A percentile compares a stretch with the other conserved stretches of the same genome.
Conservation (phyloP, 805 yeast genomes). For the Candida boleticola region DNA sequence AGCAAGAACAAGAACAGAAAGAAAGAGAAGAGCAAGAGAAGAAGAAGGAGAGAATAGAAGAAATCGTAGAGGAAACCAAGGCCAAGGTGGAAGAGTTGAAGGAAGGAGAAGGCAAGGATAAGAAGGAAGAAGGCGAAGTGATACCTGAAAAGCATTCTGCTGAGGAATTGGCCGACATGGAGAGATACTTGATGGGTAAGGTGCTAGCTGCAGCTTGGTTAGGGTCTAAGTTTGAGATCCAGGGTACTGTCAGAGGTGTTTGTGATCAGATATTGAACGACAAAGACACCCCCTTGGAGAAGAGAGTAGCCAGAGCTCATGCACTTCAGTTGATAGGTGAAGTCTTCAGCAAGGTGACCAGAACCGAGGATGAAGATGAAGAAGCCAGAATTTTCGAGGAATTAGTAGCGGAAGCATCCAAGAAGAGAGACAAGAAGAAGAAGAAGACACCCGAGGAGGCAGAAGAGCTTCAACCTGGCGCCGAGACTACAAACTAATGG, state of each 20-base stretch:
- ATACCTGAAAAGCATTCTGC: constrained; percentile 44
- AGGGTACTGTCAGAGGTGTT: constrained; percentile 66
- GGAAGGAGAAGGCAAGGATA: constrained; percentile 12
- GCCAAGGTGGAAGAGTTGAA: constrained; percentile 18
- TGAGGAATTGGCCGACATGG: constrained; percentile 68
- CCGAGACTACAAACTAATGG: no score
- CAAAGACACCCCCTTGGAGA: constrained; percentile 44
- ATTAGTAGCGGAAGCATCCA: constrained; percentile 50
- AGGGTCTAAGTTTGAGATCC: constrained; percentile 76
- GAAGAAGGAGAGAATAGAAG: constrained; percentile 8
- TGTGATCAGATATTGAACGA: constrained; percentile 67
- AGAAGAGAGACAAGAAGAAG: constrained; percentile 39
- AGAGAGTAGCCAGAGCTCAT: constrained; percentile 59
- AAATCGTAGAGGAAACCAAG: constrained; percentile 12
- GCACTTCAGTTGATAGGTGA: constrained; percentile 59
- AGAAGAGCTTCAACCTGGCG: no score
- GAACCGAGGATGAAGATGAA: constrained; percentile 69
- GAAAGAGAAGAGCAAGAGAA: constrained; percentile 11
- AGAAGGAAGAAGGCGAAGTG: constrained; percentile 11
- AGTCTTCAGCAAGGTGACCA: constrained; percentile 54
- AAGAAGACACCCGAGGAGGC: constrained; percentile 7
- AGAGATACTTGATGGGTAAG: constrained; percentile 73
- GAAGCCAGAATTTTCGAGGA: constrained; percentile 80
- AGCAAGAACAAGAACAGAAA: constrained; percentile 26
- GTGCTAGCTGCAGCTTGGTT: constrained; percentile 84